phyloP scores from a whole-genome alignment of 148 eudicot genomes.

The Camellia sinensis region DNA sequence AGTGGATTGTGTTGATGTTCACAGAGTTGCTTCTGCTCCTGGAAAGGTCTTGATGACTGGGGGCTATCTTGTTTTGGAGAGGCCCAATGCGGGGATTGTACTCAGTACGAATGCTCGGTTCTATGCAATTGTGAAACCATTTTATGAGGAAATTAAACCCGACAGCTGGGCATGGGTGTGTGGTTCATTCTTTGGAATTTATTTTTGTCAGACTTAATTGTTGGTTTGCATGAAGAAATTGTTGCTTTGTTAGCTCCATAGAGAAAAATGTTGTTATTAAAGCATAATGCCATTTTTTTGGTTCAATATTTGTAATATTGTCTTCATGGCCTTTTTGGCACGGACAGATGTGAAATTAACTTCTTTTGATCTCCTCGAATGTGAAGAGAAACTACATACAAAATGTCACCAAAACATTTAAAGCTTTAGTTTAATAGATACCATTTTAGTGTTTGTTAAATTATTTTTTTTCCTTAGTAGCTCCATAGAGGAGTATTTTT shows the following conservation, averaged over 20 bases:
- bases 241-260: too few species aligned
- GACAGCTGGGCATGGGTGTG: conserved; percentile 86
- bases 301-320: neutral
- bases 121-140: conserved; percentile 74
- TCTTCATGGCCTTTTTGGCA: conserved; percentile 33
- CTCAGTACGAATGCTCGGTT: conserved; percentile 90
- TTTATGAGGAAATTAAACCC: conserved; percentile 55
- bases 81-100: conserved; percentile 89
- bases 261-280: too few species aligned
- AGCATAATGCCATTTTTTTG: too few species aligned
- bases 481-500: neutral
- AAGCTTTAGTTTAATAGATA: conserved; percentile 30
- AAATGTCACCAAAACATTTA: conserved; percentile 52
- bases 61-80: conserved; percentile 85
- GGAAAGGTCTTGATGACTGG: conserved; percentile 80
- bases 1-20: conserved; percentile 8
- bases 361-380: conserved; percentile 50
- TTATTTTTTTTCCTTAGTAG: neutral
- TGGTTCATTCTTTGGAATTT: conserved; percentile 5
- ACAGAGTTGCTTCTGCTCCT: conserved; percentile 55
- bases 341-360: conserved; percentile 74
- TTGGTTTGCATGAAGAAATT: neutral
- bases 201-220: neutral
- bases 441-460: neutral
- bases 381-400: conserved; percentile 62